These are phyloP conservation scores for Leccinellum rugosiceps DNA, from an alignment of 768 basidiomycete genomes.

Conservation along the genomic window DNA sequence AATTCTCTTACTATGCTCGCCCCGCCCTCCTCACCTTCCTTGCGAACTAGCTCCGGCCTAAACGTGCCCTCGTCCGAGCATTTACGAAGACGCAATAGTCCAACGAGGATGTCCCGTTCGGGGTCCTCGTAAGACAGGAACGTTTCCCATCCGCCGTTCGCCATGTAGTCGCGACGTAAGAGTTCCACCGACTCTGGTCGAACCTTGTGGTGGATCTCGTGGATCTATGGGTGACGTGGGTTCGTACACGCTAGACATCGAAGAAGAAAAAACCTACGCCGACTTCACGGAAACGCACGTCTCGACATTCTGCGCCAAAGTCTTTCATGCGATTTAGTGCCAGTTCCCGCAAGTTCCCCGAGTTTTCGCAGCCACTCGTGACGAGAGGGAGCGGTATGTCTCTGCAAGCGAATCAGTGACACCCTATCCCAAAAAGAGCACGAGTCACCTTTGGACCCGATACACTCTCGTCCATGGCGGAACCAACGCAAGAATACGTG, in stretches of 20 bases:
- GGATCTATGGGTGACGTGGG: constrained; percentile 55
- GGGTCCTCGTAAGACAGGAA: constrained; percentile 99
- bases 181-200: constrained; percentile 94
- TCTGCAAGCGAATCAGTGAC: constrained; percentile 37
- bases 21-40: constrained; percentile 68
- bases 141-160: constrained; percentile 99
- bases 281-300: constrained; percentile 97
- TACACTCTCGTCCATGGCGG: constrained; percentile 99
- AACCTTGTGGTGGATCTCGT: constrained; percentile 98
- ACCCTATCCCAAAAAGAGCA: background rate
- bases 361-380: constrained; percentile 95
- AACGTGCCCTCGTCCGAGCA: constrained; percentile 98
- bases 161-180: constrained; percentile 90
- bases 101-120: constrained; percentile 93
- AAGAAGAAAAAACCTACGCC: constrained; percentile 57
- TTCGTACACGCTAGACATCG: background rate
- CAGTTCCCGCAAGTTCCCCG: constrained; percentile 93
- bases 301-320: constrained; percentile 95
- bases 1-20: constrained; percentile 93
- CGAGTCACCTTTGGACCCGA: constrained; percentile 82
- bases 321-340: constrained; percentile 98
- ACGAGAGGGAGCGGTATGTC: constrained; percentile 98
- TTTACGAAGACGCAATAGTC: constrained; percentile 86
- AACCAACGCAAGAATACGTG: constrained; percentile 90
- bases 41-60: constrained; percentile 81